These are phyloP conservation scores for Priceomyces melissophilus DNA, from an alignment of 805 yeast species.

Conservation along the genomic window DNA sequence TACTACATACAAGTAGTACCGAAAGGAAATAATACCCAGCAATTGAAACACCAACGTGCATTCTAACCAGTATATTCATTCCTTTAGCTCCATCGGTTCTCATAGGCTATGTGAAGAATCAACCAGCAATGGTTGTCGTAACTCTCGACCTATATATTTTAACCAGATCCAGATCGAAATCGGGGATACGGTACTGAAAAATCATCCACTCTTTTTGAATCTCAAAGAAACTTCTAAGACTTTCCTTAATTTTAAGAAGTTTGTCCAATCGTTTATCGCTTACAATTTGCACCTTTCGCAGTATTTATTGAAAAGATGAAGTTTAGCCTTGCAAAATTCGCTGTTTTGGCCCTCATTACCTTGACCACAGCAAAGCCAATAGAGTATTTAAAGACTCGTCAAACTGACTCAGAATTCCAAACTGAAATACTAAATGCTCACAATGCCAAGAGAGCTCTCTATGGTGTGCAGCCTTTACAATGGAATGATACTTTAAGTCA, in stretches of 20 bases:
- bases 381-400: not conserved
- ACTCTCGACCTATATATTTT: too few species aligned
- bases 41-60: too few species aligned
- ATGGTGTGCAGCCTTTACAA: slow-evolving; percentile 23
- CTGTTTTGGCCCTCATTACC: slow-evolving; percentile 1
- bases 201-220: not conserved
- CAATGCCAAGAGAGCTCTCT: slow-evolving; percentile 37
- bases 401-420: slow-evolving; percentile 15
- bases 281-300: not conserved
- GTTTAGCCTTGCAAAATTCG: slow-evolving; percentile 1
- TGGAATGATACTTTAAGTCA: slow-evolving; percentile 35
- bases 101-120: too few species aligned
- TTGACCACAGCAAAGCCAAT: slow-evolving; percentile 21
- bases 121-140: too few species aligned
- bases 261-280: not conserved
- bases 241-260: not conserved
- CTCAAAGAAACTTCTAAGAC: not conserved
- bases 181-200: too few species aligned
- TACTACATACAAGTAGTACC: too few species aligned
- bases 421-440: slow-evolving; percentile 31
- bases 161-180: too few species aligned
- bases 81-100: too few species aligned
- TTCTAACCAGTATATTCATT: too few species aligned
- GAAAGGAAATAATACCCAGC: too few species aligned
- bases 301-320: slow-evolving; percentile 2